Percentiles rank a stretch among this genome's conserved stretches.
Evolutionary conservation across 345 rosid species (phyloP).

Genomic region (Aethionema arabicum): DNA sequence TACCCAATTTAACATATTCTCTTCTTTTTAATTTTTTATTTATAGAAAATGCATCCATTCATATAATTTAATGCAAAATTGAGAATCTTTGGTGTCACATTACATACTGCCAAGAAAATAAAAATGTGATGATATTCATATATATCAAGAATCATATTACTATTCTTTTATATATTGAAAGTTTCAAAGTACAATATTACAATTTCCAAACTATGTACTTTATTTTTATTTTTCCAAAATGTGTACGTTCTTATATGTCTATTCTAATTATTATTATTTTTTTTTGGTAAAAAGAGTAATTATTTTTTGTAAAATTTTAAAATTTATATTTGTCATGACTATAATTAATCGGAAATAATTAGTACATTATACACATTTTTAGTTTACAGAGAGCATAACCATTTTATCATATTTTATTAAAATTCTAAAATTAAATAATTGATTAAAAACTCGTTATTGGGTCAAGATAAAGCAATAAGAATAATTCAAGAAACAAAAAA

Average conservation of each 20-base stretch:
- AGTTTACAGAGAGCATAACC: too few species aligned
- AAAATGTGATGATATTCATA: background rate
- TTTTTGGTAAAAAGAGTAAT: too few species aligned
- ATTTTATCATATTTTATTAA: too few species aligned
- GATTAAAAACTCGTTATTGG: background rate
- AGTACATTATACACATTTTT: too few species aligned
- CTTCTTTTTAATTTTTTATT: background rate
- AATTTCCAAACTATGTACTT: slow-evolving; percentile 2
- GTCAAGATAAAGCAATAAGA: background rate
- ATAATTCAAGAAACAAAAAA: background rate
- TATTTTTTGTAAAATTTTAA: too few species aligned
- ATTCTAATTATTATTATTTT: too few species aligned
- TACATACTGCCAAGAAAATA: slow-evolving; percentile 7
- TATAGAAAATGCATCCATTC: background rate
- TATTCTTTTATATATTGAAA: slow-evolving; percentile 4
- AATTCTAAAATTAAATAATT: too few species aligned
- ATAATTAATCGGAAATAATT: too few species aligned
- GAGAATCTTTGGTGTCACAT: background rate
- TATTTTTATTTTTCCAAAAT: too few species aligned
- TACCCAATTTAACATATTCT: background rate
- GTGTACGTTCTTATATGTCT: too few species aligned
- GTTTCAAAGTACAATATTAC: background rate
- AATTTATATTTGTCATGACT: too few species aligned
- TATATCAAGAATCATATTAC: background rate
- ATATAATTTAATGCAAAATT: background rate